Percentiles rank a stretch among this genome's conserved stretches.
Evolutionary conservation across 495 filamentous ascomycete species (phyloP).

Genomic region (Daldinia childiae): DNA sequence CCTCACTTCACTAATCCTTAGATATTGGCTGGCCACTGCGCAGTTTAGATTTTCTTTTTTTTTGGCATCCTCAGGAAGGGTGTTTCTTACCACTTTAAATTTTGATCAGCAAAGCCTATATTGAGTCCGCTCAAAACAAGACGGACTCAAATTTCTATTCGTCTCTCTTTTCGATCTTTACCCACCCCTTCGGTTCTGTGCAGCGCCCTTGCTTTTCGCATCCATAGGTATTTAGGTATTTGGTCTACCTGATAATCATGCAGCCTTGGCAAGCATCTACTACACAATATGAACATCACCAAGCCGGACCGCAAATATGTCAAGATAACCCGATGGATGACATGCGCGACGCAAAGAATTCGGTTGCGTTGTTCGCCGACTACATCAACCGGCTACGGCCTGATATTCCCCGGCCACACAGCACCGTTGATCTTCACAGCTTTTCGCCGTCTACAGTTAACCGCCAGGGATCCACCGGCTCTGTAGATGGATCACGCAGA

Average conservation of each 20-base stretch:
- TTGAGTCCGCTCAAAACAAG: not conserved
- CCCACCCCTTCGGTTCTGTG: slow-evolving; percentile 1
- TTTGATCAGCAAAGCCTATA: slow-evolving; percentile 7
- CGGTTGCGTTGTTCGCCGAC: slow-evolving; percentile 51
- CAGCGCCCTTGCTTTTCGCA: slow-evolving; percentile 10
- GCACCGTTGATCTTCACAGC: not conserved
- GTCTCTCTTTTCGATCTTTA: slow-evolving; percentile 2
- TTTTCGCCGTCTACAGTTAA: slow-evolving; percentile 5
- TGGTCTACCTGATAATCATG: slow-evolving; percentile 11
- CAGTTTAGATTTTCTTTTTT: slow-evolving; percentile 1
- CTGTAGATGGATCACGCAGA: slow-evolving; percentile 22
- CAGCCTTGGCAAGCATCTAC: slow-evolving; percentile 1
- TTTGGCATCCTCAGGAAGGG: slow-evolving; percentile 21
- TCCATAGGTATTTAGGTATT: too few relatives aligned
- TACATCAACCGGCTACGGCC: slow-evolving; percentile 55
- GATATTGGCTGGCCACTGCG: slow-evolving; percentile 32
- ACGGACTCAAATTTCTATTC: not conserved
- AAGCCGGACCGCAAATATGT: not conserved
- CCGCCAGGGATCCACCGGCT: slow-evolving; percentile 31
- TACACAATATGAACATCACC: not conserved
- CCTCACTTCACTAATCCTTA: slow-evolving; percentile 4
- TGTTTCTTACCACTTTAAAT: slow-evolving; percentile 17
- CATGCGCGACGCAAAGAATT: slow-evolving; percentile 35
- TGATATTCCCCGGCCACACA: slow-evolving; percentile 21
- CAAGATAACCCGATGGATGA: slow-evolving; percentile 36